Base-by-base conservation (phyloP, 1,139 yeast genomes). In the Suhomyces chickasaworum region DNA sequence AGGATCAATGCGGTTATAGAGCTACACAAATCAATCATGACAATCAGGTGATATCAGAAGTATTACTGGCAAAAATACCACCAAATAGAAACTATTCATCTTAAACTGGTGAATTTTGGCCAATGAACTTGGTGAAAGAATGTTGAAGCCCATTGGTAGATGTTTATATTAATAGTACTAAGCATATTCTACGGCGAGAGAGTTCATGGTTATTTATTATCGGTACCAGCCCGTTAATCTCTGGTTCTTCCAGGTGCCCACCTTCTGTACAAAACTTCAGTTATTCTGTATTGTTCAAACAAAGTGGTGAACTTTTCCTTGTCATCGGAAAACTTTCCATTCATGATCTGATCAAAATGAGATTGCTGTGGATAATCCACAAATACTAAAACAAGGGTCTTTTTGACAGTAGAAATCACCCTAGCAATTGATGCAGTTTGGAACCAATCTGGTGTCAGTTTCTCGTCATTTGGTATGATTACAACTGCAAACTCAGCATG, bases 221-320 rank as follows among this genome's bases (percentile, higher is more conserved):
- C 23, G 39, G 39, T 37, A 16, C 39, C 39, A 22, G 35, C 22
- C 37, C 44, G 25, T 21, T 65, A 88, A 58, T 87, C 95, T 58
- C 97, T 76, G 54, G 89, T 88, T 57, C 86, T 77, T 53, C 87
- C 84, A 15, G 96, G 93, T 1, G 85, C 77, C 97, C 97, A 90
- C 56, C 97, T 75, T 57, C 78, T 79, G 64, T 86, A 83, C 9
- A 86, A 67, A 7, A 88, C 69, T 61, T 89, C 96, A 13, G 79
- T 75, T 1, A 89, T 71, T 43, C 62, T 71, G 59, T 75, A 79
- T 46, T 61, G 53, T 50, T 63, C 53, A 50, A 85, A 66, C 9
- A 80, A 56, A 6, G 60, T 58, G 15, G 54, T 52, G 37, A 77
- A 59, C 32, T 59, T 55, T 22, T 55, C 48, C 34, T 58, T 59